phyloP scores from a whole-genome alignment of 345 rosid species.

The Hibiscus tridactylites region DNA sequence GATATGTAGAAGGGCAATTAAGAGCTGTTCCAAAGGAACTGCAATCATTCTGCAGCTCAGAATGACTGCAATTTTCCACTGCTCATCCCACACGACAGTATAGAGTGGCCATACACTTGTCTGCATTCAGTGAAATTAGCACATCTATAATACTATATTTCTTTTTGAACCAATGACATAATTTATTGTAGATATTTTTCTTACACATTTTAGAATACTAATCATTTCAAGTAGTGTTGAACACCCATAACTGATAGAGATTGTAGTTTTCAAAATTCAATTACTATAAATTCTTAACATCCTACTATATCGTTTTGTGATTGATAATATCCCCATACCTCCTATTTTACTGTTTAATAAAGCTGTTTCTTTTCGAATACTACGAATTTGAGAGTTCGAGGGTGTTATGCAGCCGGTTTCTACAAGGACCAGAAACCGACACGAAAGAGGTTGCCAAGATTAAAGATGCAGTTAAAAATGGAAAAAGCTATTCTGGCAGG shows the following conservation, averaged over 20 bases:
- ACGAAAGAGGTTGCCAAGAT: conserved; percentile 62
- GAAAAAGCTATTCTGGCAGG: conserved; percentile 79
- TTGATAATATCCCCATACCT: neutral
- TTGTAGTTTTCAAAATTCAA: neutral
- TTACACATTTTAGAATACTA: too few relatives aligned
- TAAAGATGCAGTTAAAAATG: conserved; percentile 61
- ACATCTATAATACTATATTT: neutral
- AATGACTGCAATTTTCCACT: neutral
- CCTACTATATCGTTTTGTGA: neutral
- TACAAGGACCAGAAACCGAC: conserved; percentile 91
- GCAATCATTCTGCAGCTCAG: neutral
- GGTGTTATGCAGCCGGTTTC: conserved; percentile 67
- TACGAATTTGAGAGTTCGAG: neutral
- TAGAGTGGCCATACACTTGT: neutral
- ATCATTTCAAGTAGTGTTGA: too few relatives aligned
- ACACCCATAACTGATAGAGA: too few relatives aligned
- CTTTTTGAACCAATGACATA: too few relatives aligned
- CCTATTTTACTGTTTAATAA: neutral
- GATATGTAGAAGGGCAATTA: neutral
- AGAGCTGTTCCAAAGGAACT: neutral
- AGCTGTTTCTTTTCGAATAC: neutral
- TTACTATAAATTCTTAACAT: neutral
- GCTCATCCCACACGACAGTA: neutral
- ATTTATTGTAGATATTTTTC: too few relatives aligned
- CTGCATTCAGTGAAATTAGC: neutral